Conservation (phyloP, 176 grass and related monocot genomes). For the Ananas comosus region DNA sequence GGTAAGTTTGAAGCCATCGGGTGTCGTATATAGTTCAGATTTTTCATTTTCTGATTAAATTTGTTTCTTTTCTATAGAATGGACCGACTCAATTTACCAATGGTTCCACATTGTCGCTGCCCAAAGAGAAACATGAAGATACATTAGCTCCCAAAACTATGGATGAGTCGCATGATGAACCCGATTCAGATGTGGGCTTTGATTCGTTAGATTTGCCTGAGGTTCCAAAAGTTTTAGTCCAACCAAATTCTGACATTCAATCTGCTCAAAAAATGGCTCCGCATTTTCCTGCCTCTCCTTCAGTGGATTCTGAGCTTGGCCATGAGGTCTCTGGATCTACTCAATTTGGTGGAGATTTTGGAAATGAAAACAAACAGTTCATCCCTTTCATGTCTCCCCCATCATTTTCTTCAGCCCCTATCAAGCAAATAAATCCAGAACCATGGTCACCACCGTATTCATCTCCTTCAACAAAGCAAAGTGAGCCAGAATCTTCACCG, state of each 20-base stretch:
- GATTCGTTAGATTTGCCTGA: constrained; percentile 73
- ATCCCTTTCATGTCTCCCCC: constrained; percentile 52
- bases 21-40: constrained; percentile 5
- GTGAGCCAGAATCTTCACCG: constrained; percentile 21
- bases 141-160: constrained; percentile 22
- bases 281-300: constrained; percentile 19
- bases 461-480: constrained; percentile 26
- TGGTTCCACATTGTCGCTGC: constrained; percentile 57
- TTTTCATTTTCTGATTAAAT: constrained; percentile 13
- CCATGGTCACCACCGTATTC: constrained; percentile 14
- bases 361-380: constrained; percentile 57
- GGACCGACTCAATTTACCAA: constrained; percentile 56
- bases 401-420: constrained; percentile 22
- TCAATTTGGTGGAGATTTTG: constrained; percentile 37
- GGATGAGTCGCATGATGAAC: constrained; percentile 34
- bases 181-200: constrained; percentile 45
- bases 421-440: constrained; percentile 21
- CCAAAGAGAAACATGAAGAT: constrained; percentile 67
- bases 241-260: constrained; percentile 30
- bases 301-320: constrained; percentile 5
- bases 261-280: constrained; percentile 31
- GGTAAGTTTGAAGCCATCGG: constrained; percentile 34
- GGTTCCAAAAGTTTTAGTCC: constrained; percentile 73
- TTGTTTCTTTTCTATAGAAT: constrained; percentile 45
- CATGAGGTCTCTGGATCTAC: constrained; percentile 23